These are phyloP conservation scores for Skeletonema menzelii DNA, from an alignment of 108 stramenopile genomes.

Conservation along the genomic window DNA sequence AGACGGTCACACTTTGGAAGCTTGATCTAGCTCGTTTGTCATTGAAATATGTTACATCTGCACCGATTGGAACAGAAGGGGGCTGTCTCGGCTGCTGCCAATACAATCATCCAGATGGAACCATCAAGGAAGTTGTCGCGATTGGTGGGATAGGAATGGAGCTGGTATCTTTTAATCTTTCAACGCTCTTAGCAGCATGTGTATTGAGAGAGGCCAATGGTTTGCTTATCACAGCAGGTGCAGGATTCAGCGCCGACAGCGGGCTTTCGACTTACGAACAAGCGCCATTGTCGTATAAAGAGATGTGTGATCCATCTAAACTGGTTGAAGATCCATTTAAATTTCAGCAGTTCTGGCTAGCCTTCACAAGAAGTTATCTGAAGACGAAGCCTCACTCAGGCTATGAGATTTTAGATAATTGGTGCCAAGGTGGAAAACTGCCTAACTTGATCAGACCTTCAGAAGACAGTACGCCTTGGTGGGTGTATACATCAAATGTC, in stretches of 20 bases:
- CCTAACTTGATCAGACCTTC: conserved; percentile 3
- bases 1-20: conserved; percentile 50
- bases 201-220: conserved; percentile 30
- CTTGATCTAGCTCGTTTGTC: conserved; percentile 11
- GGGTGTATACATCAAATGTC: conserved; percentile 58
- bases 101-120: conserved; percentile 4
- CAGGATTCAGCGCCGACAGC: conserved; percentile 57
- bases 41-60: conserved; percentile 20
- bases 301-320: conserved; percentile 46
- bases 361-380: conserved; percentile 41
- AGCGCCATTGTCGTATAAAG: conserved; percentile 34
- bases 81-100: conserved; percentile 27
- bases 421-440: conserved; percentile 42
- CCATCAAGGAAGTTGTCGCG: conserved; percentile 23
- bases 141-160: conserved; percentile 55
- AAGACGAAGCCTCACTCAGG: conserved; percentile 52
- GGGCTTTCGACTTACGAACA: conserved; percentile 51
- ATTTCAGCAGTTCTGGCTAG: conserved; percentile 57
- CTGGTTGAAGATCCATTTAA: conserved; percentile 14
- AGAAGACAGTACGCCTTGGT: conserved; percentile 32
- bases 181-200: conserved; percentile 28
- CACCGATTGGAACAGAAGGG: conserved; percentile 32
- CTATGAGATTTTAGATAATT: conserved; percentile 51
- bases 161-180: conserved; percentile 26
- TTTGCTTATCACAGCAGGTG: conserved; percentile 56